phyloP scores from a whole-genome alignment of 306 rosid species.

The Inga oerstediana region DNA sequence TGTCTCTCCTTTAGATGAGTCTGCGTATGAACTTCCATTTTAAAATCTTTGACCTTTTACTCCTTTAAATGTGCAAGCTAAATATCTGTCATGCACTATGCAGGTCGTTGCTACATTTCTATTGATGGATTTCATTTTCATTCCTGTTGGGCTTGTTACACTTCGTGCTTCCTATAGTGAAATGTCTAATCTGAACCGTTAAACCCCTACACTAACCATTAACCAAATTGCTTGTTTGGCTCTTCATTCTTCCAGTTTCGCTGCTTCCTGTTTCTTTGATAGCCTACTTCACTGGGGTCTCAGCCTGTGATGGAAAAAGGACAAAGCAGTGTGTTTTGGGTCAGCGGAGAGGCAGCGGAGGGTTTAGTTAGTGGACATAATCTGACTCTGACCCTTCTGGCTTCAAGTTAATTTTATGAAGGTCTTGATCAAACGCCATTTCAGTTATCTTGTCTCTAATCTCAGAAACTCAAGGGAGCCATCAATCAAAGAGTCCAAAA shows the following conservation, averaged over 20 bases:
- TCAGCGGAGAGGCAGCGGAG: not conserved
- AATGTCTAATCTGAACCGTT: not conserved
- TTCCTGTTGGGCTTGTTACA: slow-evolving; percentile 79
- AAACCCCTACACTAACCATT: too few relatives aligned
- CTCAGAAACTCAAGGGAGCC: slow-evolving; percentile 19
- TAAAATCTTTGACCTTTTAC: not conserved
- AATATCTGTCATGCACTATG: slow-evolving; percentile 38
- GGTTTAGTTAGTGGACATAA: not conserved
- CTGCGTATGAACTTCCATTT: not conserved
- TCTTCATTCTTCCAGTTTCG: too few relatives aligned
- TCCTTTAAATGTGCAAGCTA: slow-evolving; percentile 15
- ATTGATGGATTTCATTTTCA: slow-evolving; percentile 65
- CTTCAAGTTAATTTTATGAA: slow-evolving; percentile 42
- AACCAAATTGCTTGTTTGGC: too few relatives aligned
- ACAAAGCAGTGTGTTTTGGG: not conserved
- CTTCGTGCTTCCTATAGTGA: slow-evolving; percentile 72
- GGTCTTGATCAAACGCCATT: slow-evolving; percentile 47
- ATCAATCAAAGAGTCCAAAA: slow-evolving; percentile 41
- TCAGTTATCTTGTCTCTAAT: slow-evolving; percentile 44
- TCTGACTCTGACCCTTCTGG: not conserved
- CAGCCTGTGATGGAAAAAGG: not conserved
- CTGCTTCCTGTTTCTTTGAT: too few relatives aligned
- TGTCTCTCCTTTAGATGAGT: slow-evolving; percentile 25
- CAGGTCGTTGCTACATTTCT: slow-evolving; percentile 82
- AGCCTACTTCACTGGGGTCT: not conserved